Evolutionary conservation across 805 yeast species (phyloP), one percentile per base, ranked within the genome.

Genomic region (Lipomyces yamanashiensis): DNA sequence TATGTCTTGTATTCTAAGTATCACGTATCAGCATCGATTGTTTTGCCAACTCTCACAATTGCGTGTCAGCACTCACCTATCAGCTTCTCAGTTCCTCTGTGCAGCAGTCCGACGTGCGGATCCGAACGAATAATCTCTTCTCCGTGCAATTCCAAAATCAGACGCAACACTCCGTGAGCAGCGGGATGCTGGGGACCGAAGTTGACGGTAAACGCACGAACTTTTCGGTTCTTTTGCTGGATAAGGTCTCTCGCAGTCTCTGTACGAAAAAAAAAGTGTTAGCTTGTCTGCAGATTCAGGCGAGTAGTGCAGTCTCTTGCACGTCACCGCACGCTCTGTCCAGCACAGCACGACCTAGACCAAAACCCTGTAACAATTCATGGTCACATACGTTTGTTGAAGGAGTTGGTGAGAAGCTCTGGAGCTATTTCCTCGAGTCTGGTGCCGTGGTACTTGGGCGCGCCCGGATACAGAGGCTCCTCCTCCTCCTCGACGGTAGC

Each of bases 161-260:
- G 81, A 75, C 96, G 84, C 80, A 90, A 81, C 77, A 90, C 96
- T 70, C 96, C 96, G 80, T 90, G 96, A 36, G 96, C 96, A 67
- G 96, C 96, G 28, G 96, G 96, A 80, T 90, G 96, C 79, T 90
- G 96, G 54, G 96, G 96, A 43, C 96, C 96, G 75, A 90, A 90
- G 78, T 90, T 90, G 75, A 90, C 86, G 55, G 96, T 90, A 80
- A 90, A 90, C 75, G 89, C 96, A 76, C 96, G 86, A 74, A 90
- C 86, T 75, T 89, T 78, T 63, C 72, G 71, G 28, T 61, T 61
- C 41, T 67, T 53, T 7, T 28, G 41, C 44, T 76, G 76, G 43
- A 52, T 43, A 28, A 66, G 54, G 33, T 66, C 67, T 9, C 23
- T 37, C 28, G 21, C 39, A 7, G 59, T 59, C 47, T 66, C 68